Base-by-base conservation (phyloP, 2,329 filamentous ascomycete species). In the Fusarium devonianum region DNA sequence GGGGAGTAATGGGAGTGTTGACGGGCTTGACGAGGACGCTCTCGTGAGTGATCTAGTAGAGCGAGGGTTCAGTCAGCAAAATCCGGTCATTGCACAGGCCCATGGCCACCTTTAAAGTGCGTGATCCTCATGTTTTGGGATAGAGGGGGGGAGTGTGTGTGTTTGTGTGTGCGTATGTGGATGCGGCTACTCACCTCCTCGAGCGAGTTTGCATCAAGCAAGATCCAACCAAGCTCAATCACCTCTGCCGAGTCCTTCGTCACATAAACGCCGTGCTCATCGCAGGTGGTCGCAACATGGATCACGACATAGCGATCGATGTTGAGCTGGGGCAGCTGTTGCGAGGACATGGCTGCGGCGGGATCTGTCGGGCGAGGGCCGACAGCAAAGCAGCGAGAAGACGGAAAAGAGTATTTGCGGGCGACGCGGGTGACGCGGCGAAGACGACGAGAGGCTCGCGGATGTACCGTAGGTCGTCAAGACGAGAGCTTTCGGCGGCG, bases 161-260 rank as follows among this genome's bases (percentile, higher is more conserved):
- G n/a, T n/a, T n/a, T n/a, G n/a, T n/a, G n/a, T n/a, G n/a, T 22
- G 49, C 45, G 26, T 32, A 56, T n/a, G n/a, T n/a, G 35, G 38
- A 38, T 46, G 50, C 43, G 36, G 54, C 56, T 64, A 62, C 85
- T 75, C 80, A 96, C 92, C 88, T 97, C 92, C 67, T 97, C 92
- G 66, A 92, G 89, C 58, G 84, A 88, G 78, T 93, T 94, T 62
- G 91, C 88, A 72, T 97, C 92, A 58, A 97, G 82, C 68, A 99
- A 78, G 70, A 97, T 96, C 94, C 94, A 99, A 59, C 93, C 94
- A 71, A 99, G 83, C 83, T 99, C 94, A 74, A 99, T 99, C 63
- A 99, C 94, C 79, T 99, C 94, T 56, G 94, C 94, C 51, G 94
- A 97, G 76, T 99, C 94, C 77, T 97, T 97, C 53, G 94, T 99